phyloP scores from a whole-genome alignment of 2,329 filamentous ascomycete genomes.

The Alternaria brassicae region DNA sequence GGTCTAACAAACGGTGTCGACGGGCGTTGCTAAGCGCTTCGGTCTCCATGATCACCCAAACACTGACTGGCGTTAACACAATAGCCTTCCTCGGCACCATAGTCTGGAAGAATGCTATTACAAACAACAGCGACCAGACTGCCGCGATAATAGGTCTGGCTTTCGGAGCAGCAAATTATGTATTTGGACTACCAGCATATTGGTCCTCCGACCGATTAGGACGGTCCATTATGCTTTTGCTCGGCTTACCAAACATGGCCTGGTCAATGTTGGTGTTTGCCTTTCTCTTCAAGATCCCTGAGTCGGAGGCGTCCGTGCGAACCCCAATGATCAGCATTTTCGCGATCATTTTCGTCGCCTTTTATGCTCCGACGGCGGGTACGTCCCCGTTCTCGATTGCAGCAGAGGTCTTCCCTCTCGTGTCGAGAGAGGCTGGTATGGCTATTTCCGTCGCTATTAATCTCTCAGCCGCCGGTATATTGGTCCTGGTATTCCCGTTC shows the following conservation, averaged over 20 bases:
- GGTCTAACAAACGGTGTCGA: conserved; percentile 27
- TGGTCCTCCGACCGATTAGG: conserved; percentile 30
- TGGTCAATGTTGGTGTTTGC: conserved; percentile 34
- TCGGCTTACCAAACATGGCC: conserved; percentile 33
- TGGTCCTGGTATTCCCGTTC: conserved; percentile 49
- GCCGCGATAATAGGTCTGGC: conserved; percentile 26
- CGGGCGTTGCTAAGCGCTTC: conserved; percentile 25
- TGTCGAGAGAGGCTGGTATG: conserved; percentile 33
- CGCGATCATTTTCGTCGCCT: conserved; percentile 26
- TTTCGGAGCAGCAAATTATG: conserved; percentile 28
- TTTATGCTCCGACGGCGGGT: conserved; percentile 32
- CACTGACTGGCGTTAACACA: conserved; percentile 21
- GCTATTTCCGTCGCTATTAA: conserved; percentile 50
- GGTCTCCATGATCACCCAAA: conserved; percentile 29
- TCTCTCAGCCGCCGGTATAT: conserved; percentile 48
- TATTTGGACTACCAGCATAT: conserved; percentile 29
- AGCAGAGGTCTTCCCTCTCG: conserved; percentile 32
- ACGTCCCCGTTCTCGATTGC: conserved; percentile 33
- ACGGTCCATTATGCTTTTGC: conserved; percentile 27
- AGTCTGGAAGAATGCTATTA: conserved; percentile 20
- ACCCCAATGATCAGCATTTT: conserved; percentile 24
- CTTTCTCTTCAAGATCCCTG: conserved; percentile 25
- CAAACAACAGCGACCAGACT: conserved; percentile 7
- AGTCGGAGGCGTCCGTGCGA: conserved; percentile 8
- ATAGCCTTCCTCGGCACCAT: conserved; percentile 28